Percentiles rank a stretch among this genome's conserved stretches.
Conservation (phyloP, 169 alveolate species). For the Plasmodium inui region DNA sequence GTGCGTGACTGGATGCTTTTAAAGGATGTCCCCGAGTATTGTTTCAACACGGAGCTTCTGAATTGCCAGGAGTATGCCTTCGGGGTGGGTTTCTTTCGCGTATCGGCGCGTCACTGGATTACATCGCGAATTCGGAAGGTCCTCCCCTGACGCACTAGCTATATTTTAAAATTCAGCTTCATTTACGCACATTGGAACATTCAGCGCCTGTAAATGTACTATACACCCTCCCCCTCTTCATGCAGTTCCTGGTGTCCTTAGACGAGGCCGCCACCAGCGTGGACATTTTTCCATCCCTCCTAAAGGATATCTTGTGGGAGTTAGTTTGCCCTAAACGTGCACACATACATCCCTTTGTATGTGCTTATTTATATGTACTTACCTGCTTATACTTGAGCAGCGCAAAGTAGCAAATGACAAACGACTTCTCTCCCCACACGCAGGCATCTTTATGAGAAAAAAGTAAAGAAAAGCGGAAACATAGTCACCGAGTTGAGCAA, state of each 20-base stretch:
- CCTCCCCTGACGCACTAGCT: not conserved
- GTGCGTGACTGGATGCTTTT: slow-evolving; percentile 81
- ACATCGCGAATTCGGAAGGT: not conserved
- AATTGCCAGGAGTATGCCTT: slow-evolving; percentile 74
- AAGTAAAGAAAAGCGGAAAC: slow-evolving; percentile 45
- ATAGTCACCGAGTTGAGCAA: slow-evolving; percentile 68
- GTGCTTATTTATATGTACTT: not conserved
- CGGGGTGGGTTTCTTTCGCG: slow-evolving; percentile 28
- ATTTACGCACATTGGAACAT: not conserved
- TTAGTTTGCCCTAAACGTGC: slow-evolving; percentile 17
- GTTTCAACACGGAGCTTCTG: slow-evolving; percentile 61
- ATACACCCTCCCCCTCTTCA: not conserved
- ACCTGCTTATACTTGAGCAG: not conserved
- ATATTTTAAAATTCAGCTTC: not conserved
- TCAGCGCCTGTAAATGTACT: not conserved
- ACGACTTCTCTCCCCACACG: not conserved
- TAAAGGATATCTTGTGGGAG: slow-evolving; percentile 71
- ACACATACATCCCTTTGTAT: not conserved
- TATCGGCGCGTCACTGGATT: not conserved
- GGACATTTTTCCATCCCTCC: slow-evolving; percentile 51
- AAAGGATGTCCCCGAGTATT: slow-evolving; percentile 74
- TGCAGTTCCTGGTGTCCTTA: slow-evolving; percentile 58
- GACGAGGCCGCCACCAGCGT: slow-evolving; percentile 68
- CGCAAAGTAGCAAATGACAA: not conserved
- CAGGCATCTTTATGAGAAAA: slow-evolving; percentile 63